A percentile compares a stretch with the other conserved stretches of the same genome.
Evolutionary conservation across 495 filamentous ascomycete genomes (phyloP).

Genomic region (Gamarada debralockiae): DNA sequence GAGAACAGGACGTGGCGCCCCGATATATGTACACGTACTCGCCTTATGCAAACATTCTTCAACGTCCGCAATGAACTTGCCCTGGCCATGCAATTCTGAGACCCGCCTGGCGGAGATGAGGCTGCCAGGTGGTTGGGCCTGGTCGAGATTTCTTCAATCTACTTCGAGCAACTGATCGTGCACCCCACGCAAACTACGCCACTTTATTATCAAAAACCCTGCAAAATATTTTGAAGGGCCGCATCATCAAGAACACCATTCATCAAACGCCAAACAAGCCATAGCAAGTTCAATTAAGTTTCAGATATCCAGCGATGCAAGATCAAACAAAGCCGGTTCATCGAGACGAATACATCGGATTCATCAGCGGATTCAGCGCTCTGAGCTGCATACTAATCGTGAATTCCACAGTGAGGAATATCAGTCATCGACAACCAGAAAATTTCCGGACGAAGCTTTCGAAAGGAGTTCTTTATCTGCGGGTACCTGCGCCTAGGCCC

Average conservation of each 20-base stretch:
- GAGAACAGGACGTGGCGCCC: neutral
- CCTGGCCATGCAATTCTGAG: neutral
- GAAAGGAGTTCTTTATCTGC: no score
- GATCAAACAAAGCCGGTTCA: no score
- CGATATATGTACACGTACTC: conserved; percentile 21
- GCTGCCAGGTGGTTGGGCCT: neutral
- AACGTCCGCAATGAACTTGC: neutral
- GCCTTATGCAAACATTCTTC: neutral
- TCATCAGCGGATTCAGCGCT: no score
- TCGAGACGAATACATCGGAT: no score
- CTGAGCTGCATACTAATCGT: no score
- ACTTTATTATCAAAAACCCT: conserved; percentile 7
- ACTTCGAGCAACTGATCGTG: conserved; percentile 16
- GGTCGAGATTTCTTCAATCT: neutral
- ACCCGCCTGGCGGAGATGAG: conserved; percentile 23
- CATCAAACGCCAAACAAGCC: neutral
- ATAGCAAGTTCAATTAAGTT: neutral
- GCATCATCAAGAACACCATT: neutral
- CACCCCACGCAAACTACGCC: conserved; percentile 3
- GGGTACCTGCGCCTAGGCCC: conserved; percentile 18
- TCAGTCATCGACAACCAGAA: no score
- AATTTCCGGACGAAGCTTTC: no score
- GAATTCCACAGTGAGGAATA: no score
- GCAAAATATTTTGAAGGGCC: no score
- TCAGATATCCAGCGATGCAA: neutral